These are phyloP conservation scores for Termitomyces sp. DNA, from an alignment of 768 basidiomycete species.

Conservation along the genomic window DNA sequence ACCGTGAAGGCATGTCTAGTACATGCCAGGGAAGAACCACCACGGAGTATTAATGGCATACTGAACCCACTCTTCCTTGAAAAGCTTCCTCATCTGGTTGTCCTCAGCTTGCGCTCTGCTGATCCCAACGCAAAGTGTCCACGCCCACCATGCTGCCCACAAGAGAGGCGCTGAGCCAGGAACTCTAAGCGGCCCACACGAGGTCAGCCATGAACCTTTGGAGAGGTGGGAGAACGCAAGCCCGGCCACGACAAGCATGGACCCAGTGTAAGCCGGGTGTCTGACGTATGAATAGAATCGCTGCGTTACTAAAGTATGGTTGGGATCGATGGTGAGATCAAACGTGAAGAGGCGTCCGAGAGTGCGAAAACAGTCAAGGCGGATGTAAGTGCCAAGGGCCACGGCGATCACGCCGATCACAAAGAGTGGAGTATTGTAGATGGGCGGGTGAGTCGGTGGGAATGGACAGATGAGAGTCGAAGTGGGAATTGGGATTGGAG, in stretches of 20 bases:
- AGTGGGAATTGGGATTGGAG: slow-evolving; percentile 25
- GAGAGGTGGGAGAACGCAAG: slow-evolving; percentile 35
- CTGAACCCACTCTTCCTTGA: slow-evolving; percentile 37
- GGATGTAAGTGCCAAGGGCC: slow-evolving; percentile 30
- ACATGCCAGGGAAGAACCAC: slow-evolving; percentile 44
- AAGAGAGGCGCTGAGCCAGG: slow-evolving; percentile 19
- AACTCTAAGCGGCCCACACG: slow-evolving; percentile 23
- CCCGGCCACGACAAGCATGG: slow-evolving; percentile 36
- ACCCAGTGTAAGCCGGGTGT: slow-evolving; percentile 43
- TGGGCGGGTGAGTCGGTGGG: slow-evolving; percentile 15
- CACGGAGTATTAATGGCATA: slow-evolving; percentile 35
- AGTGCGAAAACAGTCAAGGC: slow-evolving; percentile 38
- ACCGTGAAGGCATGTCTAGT: slow-evolving; percentile 11
- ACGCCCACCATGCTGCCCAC: slow-evolving; percentile 34
- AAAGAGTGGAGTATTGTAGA: slow-evolving; percentile 25
- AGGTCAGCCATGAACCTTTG: slow-evolving; percentile 31
- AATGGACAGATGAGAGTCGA: slow-evolving; percentile 23
- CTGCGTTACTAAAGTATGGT: slow-evolving; percentile 36
- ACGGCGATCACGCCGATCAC: slow-evolving; percentile 29
- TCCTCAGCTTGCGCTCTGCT: slow-evolving; percentile 45
- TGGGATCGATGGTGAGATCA: slow-evolving; percentile 39
- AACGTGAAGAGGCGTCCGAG: slow-evolving; percentile 43
- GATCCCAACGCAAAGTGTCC: slow-evolving; percentile 35
- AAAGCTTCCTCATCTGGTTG: slow-evolving; percentile 35
- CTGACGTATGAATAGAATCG: slow-evolving; percentile 41